phyloP scores from a whole-genome alignment of 108 stramenopile species.

The Tribonema minus region DNA sequence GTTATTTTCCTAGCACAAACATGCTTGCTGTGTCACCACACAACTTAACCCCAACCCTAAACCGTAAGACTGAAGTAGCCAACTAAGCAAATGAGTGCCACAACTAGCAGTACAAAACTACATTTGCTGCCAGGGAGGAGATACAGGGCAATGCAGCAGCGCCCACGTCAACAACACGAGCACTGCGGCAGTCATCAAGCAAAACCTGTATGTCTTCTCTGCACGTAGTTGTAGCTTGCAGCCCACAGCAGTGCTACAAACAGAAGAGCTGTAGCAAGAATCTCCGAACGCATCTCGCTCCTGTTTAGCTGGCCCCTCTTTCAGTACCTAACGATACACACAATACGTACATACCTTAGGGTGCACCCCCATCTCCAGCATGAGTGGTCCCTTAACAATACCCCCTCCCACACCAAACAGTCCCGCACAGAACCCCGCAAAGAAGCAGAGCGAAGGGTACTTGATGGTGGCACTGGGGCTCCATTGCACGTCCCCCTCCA shows the following conservation, averaged over 20 bases:
- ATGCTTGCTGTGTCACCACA: background rate
- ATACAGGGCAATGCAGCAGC: background rate
- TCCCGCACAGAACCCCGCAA: slow-evolving; percentile 90
- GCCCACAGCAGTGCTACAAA: background rate
- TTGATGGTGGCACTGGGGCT: slow-evolving; percentile 69
- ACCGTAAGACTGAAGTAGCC: background rate
- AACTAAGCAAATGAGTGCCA: no score
- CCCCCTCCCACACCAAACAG: slow-evolving; percentile 89
- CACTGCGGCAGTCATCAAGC: background rate
- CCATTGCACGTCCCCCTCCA: slow-evolving; percentile 89
- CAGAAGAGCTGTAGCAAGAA: background rate
- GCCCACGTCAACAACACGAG: background rate
- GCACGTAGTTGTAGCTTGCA: background rate
- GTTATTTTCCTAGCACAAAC: no score
- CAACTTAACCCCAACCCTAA: background rate
- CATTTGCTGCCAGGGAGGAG: background rate
- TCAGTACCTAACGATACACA: no score
- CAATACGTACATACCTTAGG: background rate
- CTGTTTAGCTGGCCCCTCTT: no score
- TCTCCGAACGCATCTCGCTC: background rate
- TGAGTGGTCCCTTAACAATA: slow-evolving; percentile 88
- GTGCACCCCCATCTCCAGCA: slow-evolving; percentile 88
- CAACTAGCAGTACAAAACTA: no score
- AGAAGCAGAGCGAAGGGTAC: slow-evolving; percentile 76
- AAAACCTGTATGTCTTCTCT: background rate